phyloP scores from a whole-genome alignment of 495 filamentous ascomycete genomes.

The Trichoderma asperelloides region DNA sequence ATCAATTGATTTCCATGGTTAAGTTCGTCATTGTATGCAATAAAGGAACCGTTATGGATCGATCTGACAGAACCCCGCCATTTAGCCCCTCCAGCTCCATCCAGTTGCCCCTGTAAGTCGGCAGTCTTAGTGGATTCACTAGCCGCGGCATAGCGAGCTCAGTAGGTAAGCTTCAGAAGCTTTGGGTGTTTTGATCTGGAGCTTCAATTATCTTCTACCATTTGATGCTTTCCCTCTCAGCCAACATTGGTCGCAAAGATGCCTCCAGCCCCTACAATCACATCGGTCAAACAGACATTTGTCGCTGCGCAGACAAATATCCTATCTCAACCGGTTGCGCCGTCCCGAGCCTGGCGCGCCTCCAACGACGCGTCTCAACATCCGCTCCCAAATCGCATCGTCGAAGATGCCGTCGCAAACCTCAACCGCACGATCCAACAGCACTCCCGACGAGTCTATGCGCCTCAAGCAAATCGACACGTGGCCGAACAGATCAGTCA shows the following conservation, averaged over 20 bases:
- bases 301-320: conserved; percentile 54
- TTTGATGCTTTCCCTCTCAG: background rate
- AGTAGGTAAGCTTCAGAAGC: too few relatives aligned
- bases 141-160: too few relatives aligned
- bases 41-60: too few relatives aligned
- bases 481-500: conserved; percentile 74
- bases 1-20: too few relatives aligned
- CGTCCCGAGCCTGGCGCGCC: conserved; percentile 49
- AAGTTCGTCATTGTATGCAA: too few relatives aligned
- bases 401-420: conserved; percentile 38
- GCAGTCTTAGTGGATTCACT: too few relatives aligned
- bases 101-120: too few relatives aligned
- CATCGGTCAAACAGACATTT: conserved; percentile 56
- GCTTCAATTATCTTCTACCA: background rate
- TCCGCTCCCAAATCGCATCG: conserved; percentile 43
- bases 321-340: conserved; percentile 46
- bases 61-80: too few relatives aligned
- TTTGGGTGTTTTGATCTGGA: background rate
- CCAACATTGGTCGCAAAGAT: background rate
- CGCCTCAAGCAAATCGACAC: conserved; percentile 65
- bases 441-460: conserved; percentile 64
- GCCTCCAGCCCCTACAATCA: conserved; percentile 37
- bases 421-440: conserved; percentile 60
- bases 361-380: conserved; percentile 39
- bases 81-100: too few relatives aligned